Evolutionary conservation across 1,284 basidiomycete genomes (phyloP), one percentile per base, ranked within the genome.

Genomic region (Kwoniella shivajii): DNA sequence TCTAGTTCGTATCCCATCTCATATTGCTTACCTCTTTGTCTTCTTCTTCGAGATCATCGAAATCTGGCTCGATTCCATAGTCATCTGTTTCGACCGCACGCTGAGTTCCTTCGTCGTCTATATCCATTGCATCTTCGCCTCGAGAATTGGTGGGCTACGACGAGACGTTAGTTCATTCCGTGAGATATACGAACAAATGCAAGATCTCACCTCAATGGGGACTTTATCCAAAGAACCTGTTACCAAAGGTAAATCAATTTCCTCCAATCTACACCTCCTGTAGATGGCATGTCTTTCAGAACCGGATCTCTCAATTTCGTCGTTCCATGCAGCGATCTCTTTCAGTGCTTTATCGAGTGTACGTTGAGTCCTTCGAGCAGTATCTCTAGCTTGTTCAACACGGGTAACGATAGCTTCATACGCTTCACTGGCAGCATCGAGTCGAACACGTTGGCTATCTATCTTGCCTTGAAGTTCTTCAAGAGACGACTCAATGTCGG

Each of bases 41-140:
- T 7, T 92, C 90, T 3, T 95, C 89, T 37, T 87, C 86, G 6
- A 99, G 80, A 2, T 79, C 76, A 3, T 84, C 82, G 71, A 96
- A 99, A 74, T 98, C 87, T 38, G 96, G 87, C 67, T 93, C 88
- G 53, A 99, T 87, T 11, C 91, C 95, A 67, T 88, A 97, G 72
- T 95, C 89, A 11, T 85, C 82, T 0, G 88, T 86, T 41, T 82
- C 78, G 59, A 86, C 86, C 1, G 88, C 85, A 55, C 82, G 82
- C 65, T 92, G 88, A 4, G 88, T 88, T 4, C 81, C 85, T 45
- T 88, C 84, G 50, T 90, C 88, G 62, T 92, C 89, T 61, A 95
- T 90, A 90, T 95, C 93, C 27, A 62, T 59, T 3, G 54, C 47
- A 31, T 52, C 38, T n/a, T 48, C 42, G 41, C 48, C 54, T 31